A percentile compares a stretch with the other conserved stretches of the same genome.
Conservation (phyloP, 2,329 filamentous ascomycete genomes). For the Calonectria hawksworthii region DNA sequence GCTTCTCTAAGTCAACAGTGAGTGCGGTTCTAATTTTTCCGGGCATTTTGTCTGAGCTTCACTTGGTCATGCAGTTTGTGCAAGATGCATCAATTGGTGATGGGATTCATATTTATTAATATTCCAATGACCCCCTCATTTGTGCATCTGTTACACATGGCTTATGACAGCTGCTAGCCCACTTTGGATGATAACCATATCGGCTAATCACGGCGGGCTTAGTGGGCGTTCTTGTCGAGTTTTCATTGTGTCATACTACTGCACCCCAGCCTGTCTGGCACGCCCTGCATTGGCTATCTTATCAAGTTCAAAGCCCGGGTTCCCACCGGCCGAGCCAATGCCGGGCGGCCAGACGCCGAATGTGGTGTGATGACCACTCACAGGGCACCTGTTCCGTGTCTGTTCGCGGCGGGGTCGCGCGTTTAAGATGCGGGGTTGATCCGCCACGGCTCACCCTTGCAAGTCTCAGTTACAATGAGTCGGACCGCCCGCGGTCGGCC, state of each 20-base stretch:
- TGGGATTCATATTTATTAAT: constrained; percentile 5
- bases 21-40: constrained; percentile 43
- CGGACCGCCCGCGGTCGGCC: neutral
- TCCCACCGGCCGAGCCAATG: neutral
- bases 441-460: neutral
- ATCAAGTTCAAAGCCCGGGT: neutral
- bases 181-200: neutral
- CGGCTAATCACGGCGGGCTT: constrained; percentile 9
- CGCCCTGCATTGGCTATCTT: constrained; percentile 12
- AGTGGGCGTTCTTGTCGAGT: neutral
- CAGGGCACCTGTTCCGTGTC: neutral
- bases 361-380: constrained; percentile 1
- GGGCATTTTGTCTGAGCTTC: constrained; percentile 33
- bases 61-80: neutral
- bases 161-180: neutral
- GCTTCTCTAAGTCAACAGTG: constrained; percentile 43
- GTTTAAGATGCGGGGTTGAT: constrained; percentile 1
- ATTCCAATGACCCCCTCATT: neutral
- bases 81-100: neutral
- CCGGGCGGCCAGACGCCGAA: neutral
- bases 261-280: constrained; percentile 9
- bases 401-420: constrained; percentile 1
- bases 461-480: neutral
- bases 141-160: neutral
- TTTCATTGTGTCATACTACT: constrained; percentile 1